A percentile compares a stretch with the other conserved stretches of the same genome.
Conservation (phyloP, 306 rosid species). For the Arachis hypogaea region DNA sequence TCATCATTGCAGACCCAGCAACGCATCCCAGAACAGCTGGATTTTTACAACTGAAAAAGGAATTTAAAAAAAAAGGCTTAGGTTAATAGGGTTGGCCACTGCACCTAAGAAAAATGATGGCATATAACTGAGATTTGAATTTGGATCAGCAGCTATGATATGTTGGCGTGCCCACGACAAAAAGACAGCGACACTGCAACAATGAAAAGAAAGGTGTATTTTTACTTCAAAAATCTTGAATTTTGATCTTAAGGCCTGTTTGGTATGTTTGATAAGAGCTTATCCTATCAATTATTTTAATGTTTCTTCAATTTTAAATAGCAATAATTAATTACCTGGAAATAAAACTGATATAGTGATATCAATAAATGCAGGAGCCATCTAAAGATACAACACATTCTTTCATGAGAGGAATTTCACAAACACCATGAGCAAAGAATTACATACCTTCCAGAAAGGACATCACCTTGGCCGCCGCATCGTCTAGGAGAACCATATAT, state of each 20-base stretch:
- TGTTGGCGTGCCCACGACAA: conserved; percentile 77
- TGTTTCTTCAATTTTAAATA: conserved; percentile 19
- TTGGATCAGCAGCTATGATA: conserved; percentile 38
- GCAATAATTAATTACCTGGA: conserved; percentile 1
- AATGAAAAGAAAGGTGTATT: conserved; percentile 13
- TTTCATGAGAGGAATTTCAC: background rate
- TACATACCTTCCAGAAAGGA: conserved; percentile 96
- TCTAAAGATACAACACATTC: conserved; percentile 7
- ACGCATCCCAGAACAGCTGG: conserved; percentile 82
- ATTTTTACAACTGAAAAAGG: conserved; percentile 56
- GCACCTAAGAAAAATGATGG: background rate
- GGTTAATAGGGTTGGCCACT: background rate
- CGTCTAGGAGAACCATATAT: conserved; percentile 89
- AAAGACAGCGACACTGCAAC: conserved; percentile 78
- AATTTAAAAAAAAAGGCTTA: conserved; percentile 5
- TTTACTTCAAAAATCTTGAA: background rate
- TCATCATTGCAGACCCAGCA: conserved; percentile 81
- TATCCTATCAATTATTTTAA: too few relatives aligned
- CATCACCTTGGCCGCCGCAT: conserved; percentile 96
- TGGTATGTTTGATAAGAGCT: too few relatives aligned
- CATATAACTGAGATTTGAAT: conserved; percentile 44
- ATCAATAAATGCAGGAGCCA: background rate
- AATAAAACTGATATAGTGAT: background rate
- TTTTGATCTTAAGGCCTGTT: background rate
- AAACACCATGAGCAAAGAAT: conserved; percentile 8